phyloP scores from a whole-genome alignment of 371 early-diverging fungal genomes.

The Actinomortierella ambigua region DNA sequence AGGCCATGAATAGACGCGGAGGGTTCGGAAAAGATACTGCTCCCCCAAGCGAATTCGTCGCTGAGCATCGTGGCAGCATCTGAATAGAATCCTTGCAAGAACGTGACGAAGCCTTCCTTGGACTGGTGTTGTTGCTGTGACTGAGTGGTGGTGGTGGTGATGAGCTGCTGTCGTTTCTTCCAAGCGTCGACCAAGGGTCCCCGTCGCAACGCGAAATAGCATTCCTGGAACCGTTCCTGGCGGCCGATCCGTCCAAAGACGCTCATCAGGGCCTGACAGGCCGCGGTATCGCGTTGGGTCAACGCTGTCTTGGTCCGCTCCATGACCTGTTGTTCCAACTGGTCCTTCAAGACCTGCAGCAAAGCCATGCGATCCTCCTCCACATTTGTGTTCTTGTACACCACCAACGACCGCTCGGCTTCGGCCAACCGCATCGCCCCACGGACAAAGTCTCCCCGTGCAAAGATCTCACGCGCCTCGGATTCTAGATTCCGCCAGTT shows the following conservation, averaged over 20 bases:
- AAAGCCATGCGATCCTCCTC: constrained; percentile 62
- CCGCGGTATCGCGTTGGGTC: constrained; percentile 57
- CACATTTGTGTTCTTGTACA: constrained; percentile 71
- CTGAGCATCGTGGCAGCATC: constrained; percentile 54
- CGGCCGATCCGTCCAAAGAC: constrained; percentile 65
- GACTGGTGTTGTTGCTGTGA: constrained; percentile 10
- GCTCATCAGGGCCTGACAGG: constrained; percentile 54
- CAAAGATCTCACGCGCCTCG: constrained; percentile 69
- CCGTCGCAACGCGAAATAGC: constrained; percentile 58
- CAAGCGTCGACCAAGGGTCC: constrained; percentile 50
- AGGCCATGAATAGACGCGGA: constrained; percentile 54
- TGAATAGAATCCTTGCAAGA: constrained; percentile 55
- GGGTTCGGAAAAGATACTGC: constrained; percentile 64
- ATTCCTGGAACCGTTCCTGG: constrained; percentile 59
- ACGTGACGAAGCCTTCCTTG: constrained; percentile 46
- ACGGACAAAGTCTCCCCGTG: constrained; percentile 60
- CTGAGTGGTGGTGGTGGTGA: not conserved
- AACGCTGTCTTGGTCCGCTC: constrained; percentile 58
- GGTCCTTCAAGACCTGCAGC: constrained; percentile 56
- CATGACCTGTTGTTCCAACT: constrained; percentile 58
- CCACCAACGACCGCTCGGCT: constrained; percentile 67
- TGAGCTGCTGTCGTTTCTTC: constrained; percentile 28
- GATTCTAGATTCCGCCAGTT: constrained; percentile 77
- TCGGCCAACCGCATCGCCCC: constrained; percentile 67
- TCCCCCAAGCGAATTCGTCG: constrained; percentile 68